Conservation (phyloP, 75 land plant genomes). For the Sequoia sempervirens region DNA sequence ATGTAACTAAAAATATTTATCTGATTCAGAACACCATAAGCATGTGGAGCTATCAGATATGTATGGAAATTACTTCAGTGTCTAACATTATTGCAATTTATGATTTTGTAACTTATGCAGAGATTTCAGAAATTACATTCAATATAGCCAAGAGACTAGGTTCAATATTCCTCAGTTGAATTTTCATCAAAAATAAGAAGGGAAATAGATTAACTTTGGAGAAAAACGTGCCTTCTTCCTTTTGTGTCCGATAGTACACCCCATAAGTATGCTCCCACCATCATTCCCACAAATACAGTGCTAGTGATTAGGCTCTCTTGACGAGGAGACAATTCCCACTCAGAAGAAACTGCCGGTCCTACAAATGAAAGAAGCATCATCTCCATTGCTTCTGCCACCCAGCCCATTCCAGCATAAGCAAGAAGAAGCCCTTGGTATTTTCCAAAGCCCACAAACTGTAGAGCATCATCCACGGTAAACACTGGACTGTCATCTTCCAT, state of each 20-base stretch:
- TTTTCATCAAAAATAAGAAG: neutral
- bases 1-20: too few species aligned
- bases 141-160: neutral
- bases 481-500: neutral
- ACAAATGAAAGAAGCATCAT: constrained; percentile 57
- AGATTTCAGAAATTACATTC: neutral
- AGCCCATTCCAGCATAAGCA: constrained; percentile 47
- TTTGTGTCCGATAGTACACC: constrained; percentile 37
- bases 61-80: neutral
- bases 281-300: constrained; percentile 44
- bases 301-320: constrained; percentile 48
- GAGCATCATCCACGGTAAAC: constrained; percentile 38
- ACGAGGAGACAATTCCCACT: constrained; percentile 29
- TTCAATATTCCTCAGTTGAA: neutral
- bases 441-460: constrained; percentile 37
- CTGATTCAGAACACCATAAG: neutral
- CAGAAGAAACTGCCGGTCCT: constrained; percentile 38
- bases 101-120: neutral
- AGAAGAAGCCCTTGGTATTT: constrained; percentile 34
- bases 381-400: constrained; percentile 59
- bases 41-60: neutral
- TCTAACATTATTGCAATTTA: neutral
- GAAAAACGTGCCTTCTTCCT: constrained; percentile 30
- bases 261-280: constrained; percentile 50
- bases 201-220: neutral